Base-by-base conservation (phyloP, 108 stramenopile species). In the Cyclotella baltica region DNA sequence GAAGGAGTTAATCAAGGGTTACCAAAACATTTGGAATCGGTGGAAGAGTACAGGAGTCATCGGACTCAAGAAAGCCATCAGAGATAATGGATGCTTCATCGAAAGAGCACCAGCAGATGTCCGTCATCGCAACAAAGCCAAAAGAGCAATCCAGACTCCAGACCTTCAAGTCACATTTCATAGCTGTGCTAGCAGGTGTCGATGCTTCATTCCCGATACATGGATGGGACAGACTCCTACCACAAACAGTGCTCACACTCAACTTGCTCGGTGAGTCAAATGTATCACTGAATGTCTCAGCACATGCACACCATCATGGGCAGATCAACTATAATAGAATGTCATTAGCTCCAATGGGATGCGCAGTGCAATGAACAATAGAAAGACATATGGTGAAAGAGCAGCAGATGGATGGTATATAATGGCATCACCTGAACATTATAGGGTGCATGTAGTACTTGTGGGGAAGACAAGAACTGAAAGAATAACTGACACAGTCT, bases 61-160 rank as follows among this genome's bases (percentile, higher is more conserved):
- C 40, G 13, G 40, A n/a, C n/a, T n/a, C 20, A 63, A 36, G 57
- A 19, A 36, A 23, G 57, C 38, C 16, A 61, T 67, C 25, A 16
- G 50, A 43, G 16, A 69, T 59, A 8, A 25, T 30, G 2, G 35
- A 28, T 55, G 52, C 33, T 20, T 83, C 0, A 71, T 70, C 52
- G 76, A 84, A 72, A 38, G 76, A 16, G 68, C 38, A 0, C 77
- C 87, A 59, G 66, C 83, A 20, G 55, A 67, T 28, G 29, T 58
- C 16, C 84, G 85, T 59, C 59, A 81, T 5, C 57, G 74, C 31
- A 87, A 88, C 76, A 70, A 74, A 28, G 87, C 87, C 3, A 74
- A 88, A 50, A 59, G 67, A 2, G 88, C 88, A 31, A 84, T n/a
- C n/a, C n/a, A n/a, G n/a, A n/a, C n/a, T 87, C 15, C 81, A 58